Base-by-base conservation (phyloP, 2,329 filamentous ascomycete genomes). In the Cryphonectria parasitica region DNA sequence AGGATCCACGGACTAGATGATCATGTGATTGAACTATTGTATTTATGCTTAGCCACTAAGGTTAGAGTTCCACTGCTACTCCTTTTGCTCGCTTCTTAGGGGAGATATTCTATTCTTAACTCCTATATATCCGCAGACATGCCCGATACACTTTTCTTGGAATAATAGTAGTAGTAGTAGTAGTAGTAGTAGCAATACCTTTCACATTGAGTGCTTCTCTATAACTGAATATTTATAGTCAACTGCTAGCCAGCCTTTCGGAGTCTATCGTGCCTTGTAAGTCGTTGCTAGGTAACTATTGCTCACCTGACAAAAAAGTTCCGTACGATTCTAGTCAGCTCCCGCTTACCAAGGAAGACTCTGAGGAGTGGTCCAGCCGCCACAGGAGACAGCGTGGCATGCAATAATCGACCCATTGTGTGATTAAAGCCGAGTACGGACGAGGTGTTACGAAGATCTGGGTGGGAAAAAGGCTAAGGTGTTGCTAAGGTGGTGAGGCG, bases 401-500 rank as follows among this genome's bases (percentile, higher is more conserved):
- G 22, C 22, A 22, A 61, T n/a, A 39, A n/a, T 61, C 31, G 54
- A n/a, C 5, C 34, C 19, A 61, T 22, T 61, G 19, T n/a, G 25
- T 3, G 15, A 28, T 31, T 58, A 17, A 58, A 56, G 13, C 54
- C 28, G 15, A 58, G 54, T 61, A n/a, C 7, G 28, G 22, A 31
- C 34, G 22, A 34, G 22, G 58, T 39, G 22, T 61, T 61, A 39
- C 58, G 58, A 61, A 34, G 22, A 13, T 5, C 25, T n/a, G n/a
- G n/a, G n/a, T 19, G 31, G 11, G 15, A 31, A 11, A 11, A n/a
- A 49, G 45, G 45, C 45, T 49, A 49, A 11, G 2, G 45, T 49
- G 45, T 11, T 49, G 8, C 58, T n/a, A 36, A 39, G 58, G 58
- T 39, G 58, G 13, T 39, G 58, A 61, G 58, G 58, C 58, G 58